Conservation (phyloP, 2,329 filamentous ascomycete genomes). For the Fusarium chlamydosporum region DNA sequence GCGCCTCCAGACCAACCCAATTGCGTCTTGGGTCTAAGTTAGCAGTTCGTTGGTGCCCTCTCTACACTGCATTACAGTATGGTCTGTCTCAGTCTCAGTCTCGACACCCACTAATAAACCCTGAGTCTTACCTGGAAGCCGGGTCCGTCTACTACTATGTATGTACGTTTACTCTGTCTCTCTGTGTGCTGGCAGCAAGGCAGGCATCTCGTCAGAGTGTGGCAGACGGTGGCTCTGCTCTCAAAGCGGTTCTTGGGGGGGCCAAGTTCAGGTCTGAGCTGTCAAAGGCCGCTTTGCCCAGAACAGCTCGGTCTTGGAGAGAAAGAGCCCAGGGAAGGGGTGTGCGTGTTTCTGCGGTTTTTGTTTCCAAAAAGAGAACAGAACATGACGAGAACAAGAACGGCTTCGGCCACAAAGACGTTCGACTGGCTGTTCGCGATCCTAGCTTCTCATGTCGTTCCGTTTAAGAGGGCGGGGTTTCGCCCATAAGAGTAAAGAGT, state of each 20-base stretch:
- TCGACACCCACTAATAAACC: conserved; percentile 37
- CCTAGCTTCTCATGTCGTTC: conserved; percentile 24
- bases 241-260: conserved; percentile 20
- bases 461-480: conserved; percentile 44
- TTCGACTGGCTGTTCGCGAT: conserved; percentile 48
- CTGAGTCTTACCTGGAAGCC: conserved; percentile 30
- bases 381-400: conserved; percentile 33
- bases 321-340: not conserved
- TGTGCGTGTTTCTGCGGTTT: conserved; percentile 2
- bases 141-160: conserved; percentile 45
- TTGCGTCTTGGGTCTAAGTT: conserved; percentile 40
- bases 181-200: conserved; percentile 10
- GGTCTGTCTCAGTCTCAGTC: conserved; percentile 6
- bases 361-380: conserved; percentile 35
- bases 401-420: conserved; percentile 48
- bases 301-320: conserved; percentile 38
- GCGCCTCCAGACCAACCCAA: conserved; percentile 41
- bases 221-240: conserved; percentile 1
- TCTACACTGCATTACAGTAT: conserved; percentile 10
- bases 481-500: conserved; percentile 3
- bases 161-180: conserved; percentile 16
- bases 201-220: not conserved
- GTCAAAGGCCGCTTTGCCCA: conserved; percentile 47
- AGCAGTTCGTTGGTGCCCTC: not conserved
- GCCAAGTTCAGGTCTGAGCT: conserved; percentile 16